Evolutionary conservation across 352 stramenopile species (phyloP).

Genomic region (Globisporangium radiosum): DNA sequence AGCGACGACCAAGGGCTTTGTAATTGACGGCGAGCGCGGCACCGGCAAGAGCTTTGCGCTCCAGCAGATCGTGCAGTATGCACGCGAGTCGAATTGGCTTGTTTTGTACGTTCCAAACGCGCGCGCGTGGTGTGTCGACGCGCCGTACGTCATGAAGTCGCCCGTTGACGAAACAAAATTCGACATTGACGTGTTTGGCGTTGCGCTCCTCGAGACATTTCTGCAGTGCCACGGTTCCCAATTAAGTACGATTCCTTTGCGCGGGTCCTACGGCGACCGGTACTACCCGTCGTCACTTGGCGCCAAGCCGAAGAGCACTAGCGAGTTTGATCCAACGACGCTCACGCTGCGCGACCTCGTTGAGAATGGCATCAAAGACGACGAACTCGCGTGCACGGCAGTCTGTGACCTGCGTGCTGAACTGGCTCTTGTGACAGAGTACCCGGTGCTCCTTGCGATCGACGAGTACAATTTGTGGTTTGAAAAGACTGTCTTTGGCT

Average conservation of each 20-base stretch:
- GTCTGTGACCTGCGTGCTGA: conserved; percentile 78
- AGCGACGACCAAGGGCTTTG: conserved; percentile 39
- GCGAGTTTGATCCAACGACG: conserved; percentile 42
- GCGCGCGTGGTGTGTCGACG: conserved; percentile 72
- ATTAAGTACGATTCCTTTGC: conserved; percentile 49
- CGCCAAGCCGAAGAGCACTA: conserved; percentile 64
- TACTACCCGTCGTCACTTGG: conserved; percentile 73
- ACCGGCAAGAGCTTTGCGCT: conserved; percentile 80
- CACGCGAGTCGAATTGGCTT: conserved; percentile 80
- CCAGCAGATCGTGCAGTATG: conserved; percentile 85
- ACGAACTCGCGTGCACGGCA: conserved; percentile 72
- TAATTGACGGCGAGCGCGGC: conserved; percentile 80
- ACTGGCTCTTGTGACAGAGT: conserved; percentile 73
- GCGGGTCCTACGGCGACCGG: conserved; percentile 64
- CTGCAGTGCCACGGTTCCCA: conserved; percentile 71
- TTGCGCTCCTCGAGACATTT: conserved; percentile 76
- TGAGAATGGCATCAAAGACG: conserved; percentile 71
- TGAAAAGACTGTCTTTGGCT: conserved; percentile 80
- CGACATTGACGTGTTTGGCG: conserved; percentile 78
- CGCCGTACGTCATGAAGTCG: conserved; percentile 82
- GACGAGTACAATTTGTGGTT: conserved; percentile 89
- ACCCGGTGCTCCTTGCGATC: conserved; percentile 79
- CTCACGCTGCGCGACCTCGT: conserved; percentile 78
- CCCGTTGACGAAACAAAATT: conserved; percentile 75
- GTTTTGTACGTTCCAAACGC: conserved; percentile 77